Evolutionary conservation across 2,329 filamentous ascomycete genomes (phyloP).

Genomic region (Fusarium sp.): DNA sequence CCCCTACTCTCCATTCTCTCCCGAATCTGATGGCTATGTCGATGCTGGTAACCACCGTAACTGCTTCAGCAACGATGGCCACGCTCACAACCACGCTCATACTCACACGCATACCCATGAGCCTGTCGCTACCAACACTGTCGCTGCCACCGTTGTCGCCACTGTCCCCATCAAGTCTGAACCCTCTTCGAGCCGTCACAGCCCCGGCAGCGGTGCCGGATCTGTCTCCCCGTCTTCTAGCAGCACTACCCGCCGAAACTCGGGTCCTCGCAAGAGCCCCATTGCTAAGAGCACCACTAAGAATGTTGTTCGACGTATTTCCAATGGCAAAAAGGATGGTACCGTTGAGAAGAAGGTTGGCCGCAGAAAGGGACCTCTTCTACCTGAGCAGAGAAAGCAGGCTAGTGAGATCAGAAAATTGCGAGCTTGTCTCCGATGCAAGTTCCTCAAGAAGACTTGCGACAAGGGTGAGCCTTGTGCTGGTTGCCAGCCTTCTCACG

Average conservation of each 20-base stretch:
- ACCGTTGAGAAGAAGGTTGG: conserved; percentile 90
- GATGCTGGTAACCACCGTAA: conserved; percentile 69
- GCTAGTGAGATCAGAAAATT: conserved; percentile 97
- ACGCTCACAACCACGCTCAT: conserved; percentile 53
- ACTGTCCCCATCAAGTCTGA: conserved; percentile 75
- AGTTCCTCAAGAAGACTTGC: conserved; percentile 99
- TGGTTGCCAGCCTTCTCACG: conserved; percentile 94
- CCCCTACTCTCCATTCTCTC: conserved; percentile 82
- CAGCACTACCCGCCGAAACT: conserved; percentile 69
- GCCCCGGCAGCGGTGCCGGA: conserved; percentile 69
- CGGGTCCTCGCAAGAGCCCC: conserved; percentile 78
- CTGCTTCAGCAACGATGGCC: conserved; percentile 67
- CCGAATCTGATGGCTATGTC: conserved; percentile 78
- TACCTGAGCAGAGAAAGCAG: conserved; percentile 94
- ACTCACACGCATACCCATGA: conserved; percentile 50
- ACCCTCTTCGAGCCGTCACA: conserved; percentile 63
- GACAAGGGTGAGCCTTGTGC: conserved; percentile 97
- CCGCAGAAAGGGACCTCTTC: conserved; percentile 85
- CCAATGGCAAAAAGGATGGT: conserved; percentile 80
- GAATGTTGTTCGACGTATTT: conserved; percentile 82
- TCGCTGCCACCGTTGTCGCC: conserved; percentile 73
- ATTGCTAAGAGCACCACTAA: conserved; percentile 80
- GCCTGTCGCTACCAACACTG: conserved; percentile 71
- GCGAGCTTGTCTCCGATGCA: conserved; percentile 92
- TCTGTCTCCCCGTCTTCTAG: conserved; percentile 70